Base-by-base conservation (phyloP, 495 filamentous ascomycete species). In the Sordaria brevicollis region DNA sequence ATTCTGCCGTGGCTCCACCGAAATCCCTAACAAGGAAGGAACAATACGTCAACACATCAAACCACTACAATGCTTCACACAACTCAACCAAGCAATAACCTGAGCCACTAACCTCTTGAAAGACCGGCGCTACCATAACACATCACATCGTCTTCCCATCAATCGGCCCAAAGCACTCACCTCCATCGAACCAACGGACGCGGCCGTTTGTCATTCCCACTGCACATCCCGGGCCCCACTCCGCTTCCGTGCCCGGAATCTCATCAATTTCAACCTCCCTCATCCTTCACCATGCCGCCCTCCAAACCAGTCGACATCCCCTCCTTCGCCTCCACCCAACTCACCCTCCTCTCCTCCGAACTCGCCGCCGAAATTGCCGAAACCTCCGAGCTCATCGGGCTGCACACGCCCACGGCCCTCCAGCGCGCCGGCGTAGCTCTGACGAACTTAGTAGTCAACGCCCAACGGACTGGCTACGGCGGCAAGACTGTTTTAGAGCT, bases 401-500 rank as follows among this genome's bases (percentile, higher is more conserved):
- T 85, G 29, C 85, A 90, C 66, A 89, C 92, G 17, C 92, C 95
- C 17, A 80, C 87, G 0, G 84, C 88, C 0, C 89, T 99, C 29
- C 88, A 93, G 78, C 90, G 92, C 67, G 93, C 93, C 4, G 95
- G 95, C 41, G 86, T 97, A 72, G 95, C 96, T 2, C 82, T 98
- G 36, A 90, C 90, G 0, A 97, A 96, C 71, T 85, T 99, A 3
- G 74, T 85, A 21, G 80, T 96, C 13, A 78, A 84, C n/a, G 88
- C 90, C 66, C 92, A 92, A 78, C 90, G 94, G n/a, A 98, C 95
- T 0, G 96, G 95, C 0, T 81, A 97, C 9, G 96, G 94, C 25
- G 96, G 95, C 1, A 90, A 92, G 39, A 91, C 91, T 0, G 89
- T 99, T 3, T 80, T 97, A 19, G 93, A 97, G 74, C 89, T 98